A percentile compares a stretch with the other conserved stretches of the same genome.
Conservation (phyloP, 495 filamentous ascomycete genomes). For the Darksidea phi region DNA sequence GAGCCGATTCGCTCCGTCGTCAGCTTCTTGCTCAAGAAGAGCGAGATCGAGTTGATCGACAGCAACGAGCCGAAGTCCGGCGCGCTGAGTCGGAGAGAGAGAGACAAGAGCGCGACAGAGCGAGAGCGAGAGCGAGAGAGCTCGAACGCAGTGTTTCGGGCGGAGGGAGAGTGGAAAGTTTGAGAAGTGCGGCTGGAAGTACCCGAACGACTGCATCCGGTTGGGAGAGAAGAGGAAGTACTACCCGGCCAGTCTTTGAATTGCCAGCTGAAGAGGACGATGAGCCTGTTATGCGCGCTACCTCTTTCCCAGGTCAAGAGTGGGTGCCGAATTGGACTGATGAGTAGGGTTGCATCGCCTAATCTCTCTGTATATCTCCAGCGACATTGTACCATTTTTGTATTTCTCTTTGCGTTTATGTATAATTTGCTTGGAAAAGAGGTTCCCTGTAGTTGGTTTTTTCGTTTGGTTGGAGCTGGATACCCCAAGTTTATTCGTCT, state of each 20-base stretch:
- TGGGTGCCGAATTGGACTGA: constrained; percentile 31
- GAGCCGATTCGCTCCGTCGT: constrained; percentile 27
- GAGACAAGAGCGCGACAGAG: constrained; percentile 24
- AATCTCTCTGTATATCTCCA: neutral
- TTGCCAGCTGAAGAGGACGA: constrained; percentile 36
- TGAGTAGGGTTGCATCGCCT: constrained; percentile 1
- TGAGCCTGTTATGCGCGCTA: constrained; percentile 34
- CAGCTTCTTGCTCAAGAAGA: constrained; percentile 32
- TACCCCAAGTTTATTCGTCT: too few relatives aligned
- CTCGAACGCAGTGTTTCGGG: constrained; percentile 27
- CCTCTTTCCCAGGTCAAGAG: constrained; percentile 32
- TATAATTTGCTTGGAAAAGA: too few relatives aligned
- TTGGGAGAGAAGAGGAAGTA: constrained; percentile 22
- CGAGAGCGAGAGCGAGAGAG: constrained; percentile 28
- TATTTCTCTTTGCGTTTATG: too few relatives aligned
- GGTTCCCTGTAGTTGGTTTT: too few relatives aligned
- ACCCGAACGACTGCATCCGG: neutral
- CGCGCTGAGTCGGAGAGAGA: constrained; percentile 24
- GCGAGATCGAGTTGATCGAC: constrained; percentile 24
- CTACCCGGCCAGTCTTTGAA: constrained; percentile 25
- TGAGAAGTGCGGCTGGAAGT: constrained; percentile 19
- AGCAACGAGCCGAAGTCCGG: constrained; percentile 19
- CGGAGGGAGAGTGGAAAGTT: constrained; percentile 27
- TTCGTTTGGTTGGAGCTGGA: too few relatives aligned
- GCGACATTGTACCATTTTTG: too few relatives aligned